Evolutionary conservation across 2,329 filamentous ascomycete genomes (phyloP), one percentile per base, ranked within the genome.

Genomic region (Neoarthrinium moseri): DNA sequence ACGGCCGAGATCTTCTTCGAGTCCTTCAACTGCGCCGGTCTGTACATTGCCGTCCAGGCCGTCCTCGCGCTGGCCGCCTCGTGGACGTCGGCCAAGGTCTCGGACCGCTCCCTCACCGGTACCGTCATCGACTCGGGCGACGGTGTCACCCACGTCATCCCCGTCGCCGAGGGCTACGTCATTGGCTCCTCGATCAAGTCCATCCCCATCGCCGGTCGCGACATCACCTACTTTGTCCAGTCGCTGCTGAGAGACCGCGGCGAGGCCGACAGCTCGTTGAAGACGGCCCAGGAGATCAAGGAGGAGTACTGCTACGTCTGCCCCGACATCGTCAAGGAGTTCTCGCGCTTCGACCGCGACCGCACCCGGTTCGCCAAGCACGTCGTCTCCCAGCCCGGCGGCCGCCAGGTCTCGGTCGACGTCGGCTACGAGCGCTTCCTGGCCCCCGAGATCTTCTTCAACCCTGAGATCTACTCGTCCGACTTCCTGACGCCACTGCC

Each of bases 1-100:
- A 97, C 94, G 21, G 94, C 94, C 68, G 94, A 99, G 69, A 99
- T 99, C 71, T 96, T 99, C 83, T 99, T 99, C 74, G 94, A 99
- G 67, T 97, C 94, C 4, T 99, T 99, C 79, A 99, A 99, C 74
- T 97, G 94, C 69, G 92, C 94, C 48, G 94, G 94, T 72, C 85
- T 99, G 55, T 99, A 99, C 72, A 99, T 99, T 66, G 94, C 94
- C 37, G 94, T 99, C 12, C 94, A 99, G 72, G 94, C 94, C 24
- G 94, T 99, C 18, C 85, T 99, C 46, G 94, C 95, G 13, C 82
- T 99, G 36, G 94, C 94, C 35, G 94, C 95, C 17, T 97, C 94
- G 7, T 99, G 94, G 94, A 99, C 94, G 22, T 96, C 91, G 39
- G 95, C 91, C 43, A 99, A 97, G 75, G 92, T 97, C 13, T 91